phyloP scores from a whole-genome alignment of 2,329 filamentous ascomycete species.

The Fusarium paranaense region DNA sequence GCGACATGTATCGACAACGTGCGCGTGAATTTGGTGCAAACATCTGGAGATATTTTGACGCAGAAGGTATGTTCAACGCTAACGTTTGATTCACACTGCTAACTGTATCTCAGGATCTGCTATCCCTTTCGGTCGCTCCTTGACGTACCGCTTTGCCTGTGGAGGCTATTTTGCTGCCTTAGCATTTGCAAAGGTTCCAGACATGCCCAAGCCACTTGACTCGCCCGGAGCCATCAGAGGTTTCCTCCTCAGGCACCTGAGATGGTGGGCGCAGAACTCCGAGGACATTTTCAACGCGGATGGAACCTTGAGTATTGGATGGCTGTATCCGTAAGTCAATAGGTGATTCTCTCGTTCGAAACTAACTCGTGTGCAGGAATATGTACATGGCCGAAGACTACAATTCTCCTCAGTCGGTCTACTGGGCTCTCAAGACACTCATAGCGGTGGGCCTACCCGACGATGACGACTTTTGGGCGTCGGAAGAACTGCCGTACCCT shows the following conservation, averaged over 20 bases:
- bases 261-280: slow-evolving; percentile 59
- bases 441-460: slow-evolving; percentile 53
- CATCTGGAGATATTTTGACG: slow-evolving; percentile 63
- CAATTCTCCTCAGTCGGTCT: slow-evolving; percentile 67
- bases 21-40: slow-evolving; percentile 55
- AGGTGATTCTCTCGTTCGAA: rapidly evolving
- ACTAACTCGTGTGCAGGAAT: slow-evolving; percentile 47
- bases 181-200: slow-evolving; percentile 54
- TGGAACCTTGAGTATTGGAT: slow-evolving; percentile 61
- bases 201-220: slow-evolving; percentile 51
- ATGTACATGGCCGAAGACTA: slow-evolving; percentile 69
- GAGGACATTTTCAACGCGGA: slow-evolving; percentile 60
- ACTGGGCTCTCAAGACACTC: slow-evolving; percentile 66
- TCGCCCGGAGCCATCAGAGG: slow-evolving; percentile 58
- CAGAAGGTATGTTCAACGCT: slow-evolving; percentile 48
- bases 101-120: slow-evolving; percentile 53
- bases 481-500: slow-evolving; percentile 49
- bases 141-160: slow-evolving; percentile 64
- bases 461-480: slow-evolving; percentile 58
- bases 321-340: slow-evolving; percentile 44
- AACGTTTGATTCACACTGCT: not conserved
- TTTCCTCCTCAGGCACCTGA: slow-evolving; percentile 60
- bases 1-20: slow-evolving; percentile 50
- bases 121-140: slow-evolving; percentile 63
- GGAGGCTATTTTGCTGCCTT: slow-evolving; percentile 61